Conservation (phyloP, 108 stramenopile species). For the Nitzschia inconspicua region DNA sequence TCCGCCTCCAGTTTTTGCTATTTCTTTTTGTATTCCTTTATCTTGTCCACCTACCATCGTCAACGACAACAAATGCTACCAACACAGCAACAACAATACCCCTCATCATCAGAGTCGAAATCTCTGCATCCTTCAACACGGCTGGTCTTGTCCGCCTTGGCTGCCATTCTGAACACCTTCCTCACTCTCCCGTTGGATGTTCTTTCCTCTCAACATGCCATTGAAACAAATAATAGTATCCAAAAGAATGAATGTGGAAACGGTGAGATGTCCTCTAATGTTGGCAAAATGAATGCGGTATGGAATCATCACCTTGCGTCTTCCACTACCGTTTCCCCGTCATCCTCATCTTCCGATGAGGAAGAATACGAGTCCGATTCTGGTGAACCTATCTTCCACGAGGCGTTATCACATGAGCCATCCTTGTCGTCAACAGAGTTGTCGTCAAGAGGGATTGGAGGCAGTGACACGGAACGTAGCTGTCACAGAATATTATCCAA, state of each 20-base stretch:
- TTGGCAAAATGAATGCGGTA: neutral
- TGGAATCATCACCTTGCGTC: too few species aligned
- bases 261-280: neutral
- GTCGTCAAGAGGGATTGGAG: too few species aligned
- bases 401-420: too few species aligned
- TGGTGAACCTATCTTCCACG: neutral
- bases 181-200: conserved; percentile 91
- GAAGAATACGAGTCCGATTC: neutral
- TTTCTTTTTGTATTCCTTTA: conserved; percentile 81
- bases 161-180: conserved; percentile 79
- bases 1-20: conserved; percentile 83
- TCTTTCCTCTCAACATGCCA: conserved; percentile 59
- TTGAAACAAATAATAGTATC: neutral
- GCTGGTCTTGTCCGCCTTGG: conserved; percentile 75
- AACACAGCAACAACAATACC: too few species aligned
- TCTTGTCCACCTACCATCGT: conserved; percentile 45
- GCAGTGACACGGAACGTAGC: too few species aligned
- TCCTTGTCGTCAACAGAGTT: too few species aligned
- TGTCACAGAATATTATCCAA: too few species aligned
- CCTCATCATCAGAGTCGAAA: neutral
- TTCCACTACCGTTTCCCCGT: too few species aligned
- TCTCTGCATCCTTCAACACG: conserved; percentile 46
- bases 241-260: conserved; percentile 28
- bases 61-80: too few species aligned
- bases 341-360: neutral